Evolutionary conservation across 1,284 basidiomycete species (phyloP), one percentile per base, ranked within the genome.

Genomic region (Malassezia slooffiae): DNA sequence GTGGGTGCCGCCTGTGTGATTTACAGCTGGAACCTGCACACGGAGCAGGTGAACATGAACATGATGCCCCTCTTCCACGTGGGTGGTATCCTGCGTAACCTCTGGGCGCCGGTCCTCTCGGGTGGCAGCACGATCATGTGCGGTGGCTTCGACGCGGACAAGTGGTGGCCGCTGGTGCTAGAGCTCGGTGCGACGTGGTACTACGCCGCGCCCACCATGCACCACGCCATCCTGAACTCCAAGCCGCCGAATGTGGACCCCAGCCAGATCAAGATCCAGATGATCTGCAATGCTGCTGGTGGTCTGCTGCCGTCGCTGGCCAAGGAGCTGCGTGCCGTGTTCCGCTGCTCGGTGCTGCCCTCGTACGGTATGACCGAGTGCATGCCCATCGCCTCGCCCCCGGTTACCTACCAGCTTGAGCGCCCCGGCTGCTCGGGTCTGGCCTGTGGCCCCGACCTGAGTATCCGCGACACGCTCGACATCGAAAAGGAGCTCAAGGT

Each of bases 31-130:
- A 57, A 69, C 35, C 51, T 69, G 7, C 46, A 55, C 21, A 56
- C 66, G 9, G 55, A 65, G 28, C 58, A 56, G 35, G 66, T 69
- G 44, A 62, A 69, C 57, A 67, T 69, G 64, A 69, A 69, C 53
- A 69, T 69, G 66, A 69, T 69, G 66, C 66, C 66, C 7, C 58
- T 69, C 43, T 69, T 69, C 57, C 66, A 69, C 53, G 66, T 69
- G 27, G 66, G 66, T 28, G 66, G 66, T 44, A 69, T 69, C 32
- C 61, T 69, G 19, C 57, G 66, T 21, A 69, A 69, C 41, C 45
- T 69, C 4, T 67, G 64, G 64, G 53, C 66, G 4, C 66, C 66
- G 37, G 55, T 69, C 6, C 55, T 69, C 32, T 69, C 66, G 1
- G 62, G 61, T 8, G 60, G 64, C 12, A 60, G 57, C 37, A 65